phyloP scores from a whole-genome alignment of 106 monocot genomes.

The Narthecium ossifragum region DNA sequence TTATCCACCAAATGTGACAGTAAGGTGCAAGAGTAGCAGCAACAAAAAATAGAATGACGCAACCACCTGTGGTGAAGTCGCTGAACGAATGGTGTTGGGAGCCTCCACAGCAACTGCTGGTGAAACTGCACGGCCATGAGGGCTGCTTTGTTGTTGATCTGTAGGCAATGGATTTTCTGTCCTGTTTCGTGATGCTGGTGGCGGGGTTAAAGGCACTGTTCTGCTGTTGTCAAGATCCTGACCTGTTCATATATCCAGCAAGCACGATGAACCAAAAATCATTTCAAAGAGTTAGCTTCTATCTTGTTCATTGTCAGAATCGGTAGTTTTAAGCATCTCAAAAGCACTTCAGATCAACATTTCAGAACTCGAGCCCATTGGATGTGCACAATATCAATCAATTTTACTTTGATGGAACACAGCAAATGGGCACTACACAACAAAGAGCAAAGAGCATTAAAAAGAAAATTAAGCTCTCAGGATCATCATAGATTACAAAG shows the following conservation, averaged over 20 bases:
- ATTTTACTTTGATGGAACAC: too few species aligned
- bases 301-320: background rate
- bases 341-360: background rate
- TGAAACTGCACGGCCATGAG: constrained; percentile 45
- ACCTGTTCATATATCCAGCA: constrained; percentile 27
- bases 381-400: background rate
- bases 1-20: constrained; percentile 36
- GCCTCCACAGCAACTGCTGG: constrained; percentile 77
- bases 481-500: too few species aligned
- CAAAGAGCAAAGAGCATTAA: too few species aligned
- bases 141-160: constrained; percentile 56
- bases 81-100: constrained; percentile 27
- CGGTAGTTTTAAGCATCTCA: background rate
- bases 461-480: too few species aligned
- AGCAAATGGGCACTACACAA: too few species aligned
- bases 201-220: constrained; percentile 41
- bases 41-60: constrained; percentile 13
- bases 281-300: too few species aligned
- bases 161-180: constrained; percentile 73
- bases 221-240: constrained; percentile 50
- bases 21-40: constrained; percentile 34
- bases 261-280: too few species aligned
- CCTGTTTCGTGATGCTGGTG: constrained; percentile 22
- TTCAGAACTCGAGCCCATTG: background rate
- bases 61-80: constrained; percentile 6